Conservation (phyloP, 495 filamentous ascomycete genomes). For the Pseudotulostoma volvatum region DNA sequence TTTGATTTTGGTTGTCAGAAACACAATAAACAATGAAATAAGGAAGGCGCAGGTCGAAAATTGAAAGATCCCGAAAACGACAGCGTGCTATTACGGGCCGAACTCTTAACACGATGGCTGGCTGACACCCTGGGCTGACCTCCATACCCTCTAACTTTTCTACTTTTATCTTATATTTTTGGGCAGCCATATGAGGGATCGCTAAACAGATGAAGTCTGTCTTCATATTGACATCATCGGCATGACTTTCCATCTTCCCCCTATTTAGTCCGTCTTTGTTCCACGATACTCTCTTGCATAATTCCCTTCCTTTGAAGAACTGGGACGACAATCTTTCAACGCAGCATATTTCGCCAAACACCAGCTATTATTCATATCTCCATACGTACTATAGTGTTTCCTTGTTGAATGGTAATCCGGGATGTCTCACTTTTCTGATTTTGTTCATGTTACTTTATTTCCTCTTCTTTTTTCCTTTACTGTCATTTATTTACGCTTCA, state of each 20-base stretch:
- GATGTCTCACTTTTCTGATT: neutral
- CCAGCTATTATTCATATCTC: neutral
- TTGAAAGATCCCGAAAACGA: too few species aligned
- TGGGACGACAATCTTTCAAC: neutral
- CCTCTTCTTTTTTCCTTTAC: slow-evolving; percentile 1
- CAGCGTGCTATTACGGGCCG: too few species aligned
- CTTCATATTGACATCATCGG: slow-evolving; percentile 27
- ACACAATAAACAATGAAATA: slow-evolving; percentile 7
- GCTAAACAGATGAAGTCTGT: too few species aligned
- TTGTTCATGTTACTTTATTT: neutral
- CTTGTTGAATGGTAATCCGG: neutral
- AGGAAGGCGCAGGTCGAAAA: slow-evolving; percentile 4
- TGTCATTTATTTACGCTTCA: neutral
- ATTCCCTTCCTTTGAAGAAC: neutral
- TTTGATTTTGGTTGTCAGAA: slow-evolving; percentile 10
- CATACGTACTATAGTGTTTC: neutral
- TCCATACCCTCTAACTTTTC: slow-evolving; percentile 7
- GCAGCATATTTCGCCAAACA: neutral
- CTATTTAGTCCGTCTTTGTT: slow-evolving; percentile 1
- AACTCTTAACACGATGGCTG: slow-evolving; percentile 9
- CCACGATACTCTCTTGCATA: neutral
- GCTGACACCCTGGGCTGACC: slow-evolving; percentile 10
- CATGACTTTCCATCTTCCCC: slow-evolving; percentile 32
- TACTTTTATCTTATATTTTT: slow-evolving; percentile 9
- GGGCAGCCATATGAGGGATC: too few species aligned